Conservation (phyloP, 2,329 filamentous ascomycete genomes). For the Fusarium chlamydosporum region DNA sequence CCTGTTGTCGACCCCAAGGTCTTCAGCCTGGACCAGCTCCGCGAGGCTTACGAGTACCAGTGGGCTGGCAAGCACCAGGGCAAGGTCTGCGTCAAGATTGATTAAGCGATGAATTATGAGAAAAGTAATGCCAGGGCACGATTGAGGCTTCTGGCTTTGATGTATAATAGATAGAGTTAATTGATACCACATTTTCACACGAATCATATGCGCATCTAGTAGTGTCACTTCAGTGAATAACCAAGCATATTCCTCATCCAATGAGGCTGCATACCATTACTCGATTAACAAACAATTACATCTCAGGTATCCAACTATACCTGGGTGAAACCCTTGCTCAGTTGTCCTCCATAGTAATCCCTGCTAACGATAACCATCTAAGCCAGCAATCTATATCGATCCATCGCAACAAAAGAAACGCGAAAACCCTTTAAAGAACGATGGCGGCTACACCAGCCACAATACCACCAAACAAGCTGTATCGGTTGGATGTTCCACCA, state of each 20-base stretch:
- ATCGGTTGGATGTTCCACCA: slow-evolving; percentile 34
- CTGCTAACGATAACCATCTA: slow-evolving; percentile 13
- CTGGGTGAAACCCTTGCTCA: neutral
- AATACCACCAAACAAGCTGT: slow-evolving; percentile 42
- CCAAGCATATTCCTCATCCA: neutral
- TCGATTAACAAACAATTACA: slow-evolving; percentile 30
- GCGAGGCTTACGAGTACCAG: slow-evolving; percentile 61
- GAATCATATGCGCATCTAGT: neutral
- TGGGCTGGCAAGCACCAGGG: slow-evolving; percentile 57
- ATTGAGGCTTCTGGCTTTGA: neutral
- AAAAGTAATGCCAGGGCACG: neutral
- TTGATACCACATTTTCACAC: slow-evolving; percentile 33
- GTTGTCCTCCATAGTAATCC: slow-evolving; percentile 3
- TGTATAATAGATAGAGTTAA: slow-evolving; percentile 17
- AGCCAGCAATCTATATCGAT: neutral
- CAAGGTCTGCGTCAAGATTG: slow-evolving; percentile 57
- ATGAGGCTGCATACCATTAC: slow-evolving; percentile 5
- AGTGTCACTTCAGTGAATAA: neutral
- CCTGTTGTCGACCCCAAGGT: slow-evolving; percentile 63
- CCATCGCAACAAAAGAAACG: slow-evolving; percentile 15
- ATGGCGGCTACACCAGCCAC: slow-evolving; percentile 44
- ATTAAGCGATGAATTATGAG: slow-evolving; percentile 37
- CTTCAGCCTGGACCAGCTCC: slow-evolving; percentile 62
- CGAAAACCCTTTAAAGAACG: slow-evolving; percentile 22
- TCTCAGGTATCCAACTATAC: neutral